Evolutionary conservation across 2,329 filamentous ascomycete genomes (phyloP).

Genomic region (Alternaria sp.): DNA sequence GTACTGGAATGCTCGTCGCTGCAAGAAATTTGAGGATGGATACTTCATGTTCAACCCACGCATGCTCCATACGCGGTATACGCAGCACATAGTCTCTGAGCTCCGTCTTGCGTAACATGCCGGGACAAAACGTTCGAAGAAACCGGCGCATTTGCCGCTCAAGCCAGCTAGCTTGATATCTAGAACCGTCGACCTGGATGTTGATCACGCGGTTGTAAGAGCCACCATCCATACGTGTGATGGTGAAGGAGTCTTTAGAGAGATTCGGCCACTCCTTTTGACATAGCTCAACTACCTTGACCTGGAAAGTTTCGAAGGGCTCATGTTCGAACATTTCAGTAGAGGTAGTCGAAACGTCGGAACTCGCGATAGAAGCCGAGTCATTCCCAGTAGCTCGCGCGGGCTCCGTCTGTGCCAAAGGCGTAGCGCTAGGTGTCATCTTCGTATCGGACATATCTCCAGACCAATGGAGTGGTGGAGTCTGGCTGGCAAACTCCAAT

Average conservation of each 20-base stretch:
- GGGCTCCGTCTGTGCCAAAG: too few species aligned
- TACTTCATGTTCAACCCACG: not conserved
- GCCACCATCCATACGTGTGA: not conserved
- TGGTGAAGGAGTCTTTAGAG: not conserved
- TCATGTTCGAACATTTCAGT: not conserved
- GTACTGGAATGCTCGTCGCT: not conserved
- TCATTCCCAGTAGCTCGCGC: not conserved
- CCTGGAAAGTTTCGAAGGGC: not conserved
- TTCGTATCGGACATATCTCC: too few species aligned
- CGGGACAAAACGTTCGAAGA: not conserved
- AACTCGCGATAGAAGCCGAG: not conserved
- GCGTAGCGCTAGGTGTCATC: too few species aligned
- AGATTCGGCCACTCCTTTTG: not conserved
- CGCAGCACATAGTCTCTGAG: not conserved
- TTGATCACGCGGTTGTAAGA: not conserved
- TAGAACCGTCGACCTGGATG: accelerated
- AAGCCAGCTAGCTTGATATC: too few species aligned
- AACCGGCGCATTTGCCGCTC: too few species aligned
- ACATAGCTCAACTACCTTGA: not conserved
- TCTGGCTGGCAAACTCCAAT: too few species aligned
- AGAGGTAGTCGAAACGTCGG: accelerated
- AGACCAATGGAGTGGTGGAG: too few species aligned
- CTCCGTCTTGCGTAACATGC: not conserved
- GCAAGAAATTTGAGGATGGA: not conserved
- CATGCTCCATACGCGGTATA: not conserved